A percentile compares a stretch with the other conserved stretches of the same genome.
Conservation (phyloP, 768 basidiomycete genomes). For the Polyporus arcularius region DNA sequence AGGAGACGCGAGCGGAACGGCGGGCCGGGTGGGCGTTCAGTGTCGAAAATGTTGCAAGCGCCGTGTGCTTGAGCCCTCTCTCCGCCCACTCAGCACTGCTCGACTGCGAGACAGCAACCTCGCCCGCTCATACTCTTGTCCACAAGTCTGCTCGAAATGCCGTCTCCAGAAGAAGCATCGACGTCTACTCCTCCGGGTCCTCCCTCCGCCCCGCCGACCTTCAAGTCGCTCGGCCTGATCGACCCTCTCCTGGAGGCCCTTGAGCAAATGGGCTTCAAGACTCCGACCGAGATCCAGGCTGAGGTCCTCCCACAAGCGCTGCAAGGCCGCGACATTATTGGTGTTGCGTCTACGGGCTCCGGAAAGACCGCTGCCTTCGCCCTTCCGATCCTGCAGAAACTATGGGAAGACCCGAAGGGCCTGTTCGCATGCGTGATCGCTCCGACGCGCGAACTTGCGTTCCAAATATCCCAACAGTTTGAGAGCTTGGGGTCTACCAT, state of each 20-base stretch:
- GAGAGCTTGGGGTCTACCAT: slow-evolving; percentile 89
- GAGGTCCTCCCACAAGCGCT: slow-evolving; percentile 86
- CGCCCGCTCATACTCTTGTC: too few species aligned
- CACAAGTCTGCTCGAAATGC: slow-evolving; percentile 42
- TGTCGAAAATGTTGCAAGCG: slow-evolving; percentile 7
- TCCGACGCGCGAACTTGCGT: slow-evolving; percentile 97
- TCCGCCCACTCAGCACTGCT: background rate
- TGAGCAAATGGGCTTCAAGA: slow-evolving; percentile 75
- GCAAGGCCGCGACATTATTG: slow-evolving; percentile 93
- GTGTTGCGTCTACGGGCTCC: slow-evolving; percentile 96
- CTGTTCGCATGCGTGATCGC: slow-evolving; percentile 93
- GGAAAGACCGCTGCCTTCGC: slow-evolving; percentile 99
- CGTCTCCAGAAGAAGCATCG: slow-evolving; percentile 62
- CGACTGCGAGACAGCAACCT: too few species aligned
- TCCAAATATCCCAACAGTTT: slow-evolving; percentile 97
- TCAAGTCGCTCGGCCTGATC: slow-evolving; percentile 85
- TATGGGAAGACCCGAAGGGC: slow-evolving; percentile 95
- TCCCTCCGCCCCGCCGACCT: slow-evolving; percentile 47
- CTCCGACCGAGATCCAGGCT: slow-evolving; percentile 89
- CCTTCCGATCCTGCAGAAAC: slow-evolving; percentile 90
- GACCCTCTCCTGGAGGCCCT: slow-evolving; percentile 88
- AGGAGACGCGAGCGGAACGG: background rate
- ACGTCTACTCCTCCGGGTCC: slow-evolving; percentile 35
- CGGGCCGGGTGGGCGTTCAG: background rate
- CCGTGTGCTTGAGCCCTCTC: background rate